Percentiles rank a stretch among this genome's conserved stretches.
These are phyloP conservation scores for Penicillium nordicum DNA, from an alignment of 2,329 filamentous ascomycete genomes.

Conservation along the genomic window DNA sequence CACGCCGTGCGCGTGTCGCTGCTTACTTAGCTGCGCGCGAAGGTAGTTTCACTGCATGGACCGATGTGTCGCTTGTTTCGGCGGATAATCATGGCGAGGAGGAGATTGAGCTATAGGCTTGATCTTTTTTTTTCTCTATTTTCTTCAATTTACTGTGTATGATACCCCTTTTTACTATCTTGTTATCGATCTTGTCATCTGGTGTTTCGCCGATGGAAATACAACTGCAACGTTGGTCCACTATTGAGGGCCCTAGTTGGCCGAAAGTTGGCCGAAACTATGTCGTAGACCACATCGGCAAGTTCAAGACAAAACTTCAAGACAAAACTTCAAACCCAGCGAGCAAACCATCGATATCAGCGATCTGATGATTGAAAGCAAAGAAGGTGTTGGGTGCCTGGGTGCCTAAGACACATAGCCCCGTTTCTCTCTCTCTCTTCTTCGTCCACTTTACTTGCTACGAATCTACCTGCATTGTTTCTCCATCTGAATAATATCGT, in stretches of 20 bases:
- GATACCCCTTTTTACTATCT: neutral
- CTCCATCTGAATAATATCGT: no score
- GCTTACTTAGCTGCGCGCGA: constrained; percentile 43
- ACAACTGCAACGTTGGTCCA: no score
- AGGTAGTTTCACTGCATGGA: constrained; percentile 44
- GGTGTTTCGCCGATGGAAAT: neutral
- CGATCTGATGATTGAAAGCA: neutral
- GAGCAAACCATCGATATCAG: neutral
- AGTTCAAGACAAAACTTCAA: no score
- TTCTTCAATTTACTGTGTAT: neutral
- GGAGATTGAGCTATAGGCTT: constrained; percentile 42
- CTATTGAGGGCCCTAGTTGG: no score
- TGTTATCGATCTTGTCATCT: neutral
- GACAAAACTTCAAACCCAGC: neutral
- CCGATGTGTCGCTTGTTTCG: constrained; percentile 42
- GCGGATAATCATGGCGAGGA: constrained; percentile 42
- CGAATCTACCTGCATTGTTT: no score
- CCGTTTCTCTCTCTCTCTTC: no score
- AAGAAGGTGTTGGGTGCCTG: neutral
- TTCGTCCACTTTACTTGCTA: no score
- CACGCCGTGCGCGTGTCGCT: constrained; percentile 26
- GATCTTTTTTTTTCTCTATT: neutral
- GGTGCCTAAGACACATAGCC: no score
- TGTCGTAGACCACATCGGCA: neutral
- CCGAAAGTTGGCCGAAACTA: neutral